Percentiles rank a stretch among this genome's conserved stretches.
Conservation (phyloP, 1,284 basidiomycete species). For the Ustilago hordei region DNA sequence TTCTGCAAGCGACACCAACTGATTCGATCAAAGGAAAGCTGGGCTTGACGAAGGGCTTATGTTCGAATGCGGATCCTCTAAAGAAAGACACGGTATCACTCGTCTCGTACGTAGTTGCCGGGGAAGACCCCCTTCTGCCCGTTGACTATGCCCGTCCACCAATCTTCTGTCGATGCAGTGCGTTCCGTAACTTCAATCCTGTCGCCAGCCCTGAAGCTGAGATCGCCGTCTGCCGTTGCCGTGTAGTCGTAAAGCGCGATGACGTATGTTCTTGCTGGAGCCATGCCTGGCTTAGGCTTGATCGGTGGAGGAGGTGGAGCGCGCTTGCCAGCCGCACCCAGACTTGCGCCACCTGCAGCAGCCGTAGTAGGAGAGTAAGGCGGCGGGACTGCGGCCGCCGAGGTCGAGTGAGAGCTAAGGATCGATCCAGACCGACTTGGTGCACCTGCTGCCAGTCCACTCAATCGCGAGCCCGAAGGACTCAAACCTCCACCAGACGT, state of each 20-base stretch:
- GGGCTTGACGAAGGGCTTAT: not conserved
- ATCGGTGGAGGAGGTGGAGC: constrained; percentile 87
- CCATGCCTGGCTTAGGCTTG: constrained; percentile 79
- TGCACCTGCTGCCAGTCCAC: constrained; percentile 38
- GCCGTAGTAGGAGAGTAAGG: constrained; percentile 24
- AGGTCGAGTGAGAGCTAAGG: constrained; percentile 8
- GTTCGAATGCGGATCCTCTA: not conserved
- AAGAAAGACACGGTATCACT: constrained; percentile 4
- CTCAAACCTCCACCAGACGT: constrained; percentile 18
- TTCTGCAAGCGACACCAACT: not conserved
- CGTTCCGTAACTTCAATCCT: constrained; percentile 90
- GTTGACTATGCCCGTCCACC: constrained; percentile 94
- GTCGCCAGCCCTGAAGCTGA: constrained; percentile 92
- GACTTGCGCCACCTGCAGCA: constrained; percentile 15
- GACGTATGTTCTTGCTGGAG: constrained; percentile 78
- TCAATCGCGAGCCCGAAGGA: constrained; percentile 25
- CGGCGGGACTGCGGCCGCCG: constrained; percentile 12
- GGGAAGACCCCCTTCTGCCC: constrained; percentile 93
- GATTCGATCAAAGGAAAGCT: not conserved
- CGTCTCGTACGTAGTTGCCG: constrained; percentile 72
- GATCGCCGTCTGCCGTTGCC: constrained; percentile 82
- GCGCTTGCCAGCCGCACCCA: constrained; percentile 74
- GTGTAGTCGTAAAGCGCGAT: constrained; percentile 95
- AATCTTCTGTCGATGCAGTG: constrained; percentile 87
- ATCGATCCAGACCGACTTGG: constrained; percentile 36